Percentiles rank a stretch among this genome's conserved stretches.
Conservation (phyloP, 2,329 filamentous ascomycete genomes). For the Decorospora gaudefroyi region DNA sequence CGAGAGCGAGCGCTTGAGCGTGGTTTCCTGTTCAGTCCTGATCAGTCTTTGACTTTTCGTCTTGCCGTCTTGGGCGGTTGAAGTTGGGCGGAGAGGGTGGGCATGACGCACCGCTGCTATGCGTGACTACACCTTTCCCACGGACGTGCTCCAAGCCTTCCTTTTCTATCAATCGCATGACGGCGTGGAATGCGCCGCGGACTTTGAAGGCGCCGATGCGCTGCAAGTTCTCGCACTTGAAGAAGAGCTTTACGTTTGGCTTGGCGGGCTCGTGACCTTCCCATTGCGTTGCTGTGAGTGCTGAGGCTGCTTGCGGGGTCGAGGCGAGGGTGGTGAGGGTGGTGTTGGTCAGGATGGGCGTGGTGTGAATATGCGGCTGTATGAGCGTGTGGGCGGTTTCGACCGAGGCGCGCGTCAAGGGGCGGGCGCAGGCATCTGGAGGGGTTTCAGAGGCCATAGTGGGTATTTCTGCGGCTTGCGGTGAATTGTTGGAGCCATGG, state of each 20-base stretch:
- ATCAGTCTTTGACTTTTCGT: not conserved
- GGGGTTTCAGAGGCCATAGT: not conserved
- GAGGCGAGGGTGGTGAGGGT: slow-evolving; percentile 78
- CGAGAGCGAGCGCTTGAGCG: slow-evolving; percentile 87
- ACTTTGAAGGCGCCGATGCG: slow-evolving; percentile 91
- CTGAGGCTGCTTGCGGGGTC: slow-evolving; percentile 62
- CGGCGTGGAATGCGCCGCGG: slow-evolving; percentile 84
- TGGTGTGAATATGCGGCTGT: slow-evolving; percentile 75
- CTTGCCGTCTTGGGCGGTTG: not conserved
- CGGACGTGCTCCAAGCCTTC: slow-evolving; percentile 44
- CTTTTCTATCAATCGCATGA: slow-evolving; percentile 70
- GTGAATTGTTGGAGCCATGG: slow-evolving; percentile 10
- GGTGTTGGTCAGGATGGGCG: slow-evolving; percentile 78
- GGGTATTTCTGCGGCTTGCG: not conserved
- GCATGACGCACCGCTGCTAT: slow-evolving; percentile 78
- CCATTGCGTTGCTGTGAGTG: slow-evolving; percentile 62
- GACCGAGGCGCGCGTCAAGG: slow-evolving; percentile 74
- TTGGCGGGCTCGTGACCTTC: slow-evolving; percentile 61
- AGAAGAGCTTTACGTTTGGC: slow-evolving; percentile 76
- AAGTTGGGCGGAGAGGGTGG: no score
- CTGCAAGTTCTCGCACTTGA: slow-evolving; percentile 96
- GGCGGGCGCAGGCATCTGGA: slow-evolving; percentile 54
- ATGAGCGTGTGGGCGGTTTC: slow-evolving; percentile 73
- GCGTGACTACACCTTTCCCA: slow-evolving; percentile 80
- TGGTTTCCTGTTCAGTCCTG: slow-evolving; percentile 83